Percentiles rank a stretch among this genome's conserved stretches.
Evolutionary conservation across 179 eudicot species (phyloP).

Genomic region (Pouteria campechiana): DNA sequence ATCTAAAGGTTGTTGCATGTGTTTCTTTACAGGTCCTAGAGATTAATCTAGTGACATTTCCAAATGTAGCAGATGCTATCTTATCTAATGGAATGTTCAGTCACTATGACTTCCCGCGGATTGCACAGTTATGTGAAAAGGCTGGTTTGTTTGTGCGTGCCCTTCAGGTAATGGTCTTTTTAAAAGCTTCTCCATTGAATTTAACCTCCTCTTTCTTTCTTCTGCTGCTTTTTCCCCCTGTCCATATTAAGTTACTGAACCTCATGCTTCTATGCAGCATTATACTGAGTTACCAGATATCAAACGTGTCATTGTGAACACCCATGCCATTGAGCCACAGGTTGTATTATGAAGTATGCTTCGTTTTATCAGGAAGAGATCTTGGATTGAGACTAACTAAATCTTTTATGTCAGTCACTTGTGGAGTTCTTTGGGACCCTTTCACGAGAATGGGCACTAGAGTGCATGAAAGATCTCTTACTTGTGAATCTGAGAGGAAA

Average conservation of each 20-base stretch:
- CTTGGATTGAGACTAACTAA: neutral
- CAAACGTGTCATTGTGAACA: constrained; percentile 93
- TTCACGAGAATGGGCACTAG: constrained; percentile 85
- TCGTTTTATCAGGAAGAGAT: neutral
- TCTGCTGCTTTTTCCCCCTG: neutral
- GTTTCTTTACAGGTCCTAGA: constrained; percentile 59
- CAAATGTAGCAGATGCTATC: constrained; percentile 98
- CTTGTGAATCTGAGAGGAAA: constrained; percentile 83
- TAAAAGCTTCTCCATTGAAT: constrained; percentile 1
- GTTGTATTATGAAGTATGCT: constrained; percentile 16
- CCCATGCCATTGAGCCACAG: constrained; percentile 99
- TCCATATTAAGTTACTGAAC: neutral
- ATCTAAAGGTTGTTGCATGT: constrained; percentile 1
- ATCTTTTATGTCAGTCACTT: constrained; percentile 48
- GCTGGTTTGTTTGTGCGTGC: constrained; percentile 88
- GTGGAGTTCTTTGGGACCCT: constrained; percentile 95
- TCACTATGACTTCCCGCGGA: constrained; percentile 84
- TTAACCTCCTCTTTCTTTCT: neutral
- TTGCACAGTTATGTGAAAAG: constrained; percentile 93
- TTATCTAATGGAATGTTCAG: constrained; percentile 92
- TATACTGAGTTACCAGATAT: constrained; percentile 77
- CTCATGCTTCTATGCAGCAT: constrained; percentile 66
- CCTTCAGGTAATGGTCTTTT: constrained; percentile 44
- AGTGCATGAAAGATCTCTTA: constrained; percentile 93
- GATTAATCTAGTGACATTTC: constrained; percentile 92